Conservation (phyloP, 441 rosid genomes). For the Euphorbia corollata region DNA sequence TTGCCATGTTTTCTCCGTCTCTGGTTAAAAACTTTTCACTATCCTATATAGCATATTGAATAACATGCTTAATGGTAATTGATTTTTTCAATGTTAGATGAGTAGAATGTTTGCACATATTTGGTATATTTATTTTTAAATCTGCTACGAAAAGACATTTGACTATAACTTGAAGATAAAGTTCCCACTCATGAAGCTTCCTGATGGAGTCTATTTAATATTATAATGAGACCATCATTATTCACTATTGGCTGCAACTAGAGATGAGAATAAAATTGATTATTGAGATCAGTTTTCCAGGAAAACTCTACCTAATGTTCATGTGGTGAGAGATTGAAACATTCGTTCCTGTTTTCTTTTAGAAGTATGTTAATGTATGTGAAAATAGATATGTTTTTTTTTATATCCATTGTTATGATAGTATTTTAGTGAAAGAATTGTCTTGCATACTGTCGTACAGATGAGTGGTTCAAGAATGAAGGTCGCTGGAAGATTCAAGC, state of each 20-base stretch:
- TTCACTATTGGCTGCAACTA: background rate
- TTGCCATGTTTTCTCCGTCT: background rate
- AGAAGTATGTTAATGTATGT: background rate
- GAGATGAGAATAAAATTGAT: background rate
- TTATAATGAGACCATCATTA: too few species aligned
- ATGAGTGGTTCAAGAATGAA: slow-evolving; percentile 97
- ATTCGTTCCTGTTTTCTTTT: background rate
- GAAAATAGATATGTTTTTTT: background rate
- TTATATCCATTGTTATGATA: background rate
- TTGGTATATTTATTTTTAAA: background rate
- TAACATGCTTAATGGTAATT: background rate
- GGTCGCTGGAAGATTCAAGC: slow-evolving; percentile 92
- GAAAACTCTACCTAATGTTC: too few species aligned
- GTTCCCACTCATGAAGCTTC: background rate
- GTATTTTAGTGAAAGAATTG: background rate
- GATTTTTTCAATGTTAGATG: background rate
- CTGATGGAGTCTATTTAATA: background rate
- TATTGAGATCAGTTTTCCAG: background rate
- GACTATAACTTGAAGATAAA: background rate
- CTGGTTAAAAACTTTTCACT: background rate
- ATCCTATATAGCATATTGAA: too few species aligned
- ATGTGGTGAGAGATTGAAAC: background rate
- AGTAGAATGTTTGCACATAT: background rate
- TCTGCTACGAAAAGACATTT: background rate
- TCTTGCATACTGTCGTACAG: slow-evolving; percentile 32